A percentile compares a stretch with the other conserved stretches of the same genome.
phyloP scores from a whole-genome alignment of 2,329 filamentous ascomycete species.

The Fusarium sp. region DNA sequence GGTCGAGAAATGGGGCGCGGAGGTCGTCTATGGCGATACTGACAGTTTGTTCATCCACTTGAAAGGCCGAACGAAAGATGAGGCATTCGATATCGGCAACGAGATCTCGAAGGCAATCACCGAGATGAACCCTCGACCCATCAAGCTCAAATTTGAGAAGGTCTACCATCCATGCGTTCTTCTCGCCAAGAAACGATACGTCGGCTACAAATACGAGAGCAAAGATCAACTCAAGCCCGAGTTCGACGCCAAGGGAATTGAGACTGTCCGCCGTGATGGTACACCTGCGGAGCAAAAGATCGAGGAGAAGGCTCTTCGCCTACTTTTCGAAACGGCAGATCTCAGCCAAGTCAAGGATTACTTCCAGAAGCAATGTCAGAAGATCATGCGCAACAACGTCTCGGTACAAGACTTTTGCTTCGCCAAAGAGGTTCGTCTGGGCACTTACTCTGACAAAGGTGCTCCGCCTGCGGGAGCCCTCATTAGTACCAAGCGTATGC shows the following conservation, averaged over 20 bases:
- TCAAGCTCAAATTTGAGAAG: conserved; percentile 99
- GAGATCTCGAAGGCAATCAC: conserved; percentile 93
- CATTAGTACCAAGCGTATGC: conserved; percentile 88
- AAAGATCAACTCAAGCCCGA: conserved; percentile 82
- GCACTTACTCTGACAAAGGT: conserved; percentile 84
- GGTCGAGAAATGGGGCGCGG: conserved; percentile 88
- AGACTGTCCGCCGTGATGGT: conserved; percentile 95
- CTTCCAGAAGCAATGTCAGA: conserved; percentile 90
- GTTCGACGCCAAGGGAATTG: conserved; percentile 98
- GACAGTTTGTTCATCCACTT: conserved; percentile 95
- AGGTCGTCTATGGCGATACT: conserved; percentile 98
- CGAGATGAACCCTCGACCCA: conserved; percentile 87
- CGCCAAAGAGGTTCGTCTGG: conserved; percentile 90
- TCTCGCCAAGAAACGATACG: conserved; percentile 96
- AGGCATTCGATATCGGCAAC: conserved; percentile 93
- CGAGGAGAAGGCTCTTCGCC: conserved; percentile 89
- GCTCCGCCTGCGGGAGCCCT: conserved; percentile 88
- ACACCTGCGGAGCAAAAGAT: conserved; percentile 97
- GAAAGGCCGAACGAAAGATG: conserved; percentile 85
- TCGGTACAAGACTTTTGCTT: conserved; percentile 98
- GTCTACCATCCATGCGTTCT: conserved; percentile 97
- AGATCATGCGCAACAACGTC: conserved; percentile 91
- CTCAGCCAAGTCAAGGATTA: conserved; percentile 90
- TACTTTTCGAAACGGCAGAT: conserved; percentile 92
- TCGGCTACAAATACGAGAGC: conserved; percentile 96